A percentile compares a stretch with the other conserved stretches of the same genome.
These are phyloP conservation scores for Fusarium redolens DNA, from an alignment of 2,329 filamentous ascomycete species.

Conservation along the genomic window DNA sequence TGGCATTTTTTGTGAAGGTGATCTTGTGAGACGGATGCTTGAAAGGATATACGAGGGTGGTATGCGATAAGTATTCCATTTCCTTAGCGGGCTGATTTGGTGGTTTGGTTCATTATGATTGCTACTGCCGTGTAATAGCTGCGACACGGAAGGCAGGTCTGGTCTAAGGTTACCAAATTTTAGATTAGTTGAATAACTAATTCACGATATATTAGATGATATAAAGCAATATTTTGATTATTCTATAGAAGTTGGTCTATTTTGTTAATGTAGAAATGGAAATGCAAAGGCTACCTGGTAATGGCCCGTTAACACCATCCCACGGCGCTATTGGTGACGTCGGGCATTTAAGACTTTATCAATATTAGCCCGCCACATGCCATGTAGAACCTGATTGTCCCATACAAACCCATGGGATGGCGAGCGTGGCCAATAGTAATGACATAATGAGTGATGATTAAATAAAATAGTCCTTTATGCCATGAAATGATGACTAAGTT, in stretches of 20 bases:
- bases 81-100: neutral
- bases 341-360: no score
- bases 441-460: neutral
- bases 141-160: conserved; percentile 6
- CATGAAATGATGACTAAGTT: no score
- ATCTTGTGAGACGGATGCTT: no score
- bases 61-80: neutral
- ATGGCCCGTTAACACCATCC: neutral
- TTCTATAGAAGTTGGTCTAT: no score
- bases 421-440: neutral
- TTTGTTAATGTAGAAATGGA: neutral
- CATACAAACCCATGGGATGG: no score
- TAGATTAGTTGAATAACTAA: no score
- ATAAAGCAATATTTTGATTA: no score
- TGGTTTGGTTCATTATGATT: no score
- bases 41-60: no score
- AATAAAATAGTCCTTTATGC: neutral
- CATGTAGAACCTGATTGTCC: neutral
- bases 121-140: neutral
- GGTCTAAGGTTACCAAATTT: no score
- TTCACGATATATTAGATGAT: no score
- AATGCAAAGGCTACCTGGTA: neutral
- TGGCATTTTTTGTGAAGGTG: no score
- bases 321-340: neutral
- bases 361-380: neutral